Evolutionary conservation across 1,284 basidiomycete genomes (phyloP), one percentile per base, ranked within the genome.

Genomic region (Naganishia albida): DNA sequence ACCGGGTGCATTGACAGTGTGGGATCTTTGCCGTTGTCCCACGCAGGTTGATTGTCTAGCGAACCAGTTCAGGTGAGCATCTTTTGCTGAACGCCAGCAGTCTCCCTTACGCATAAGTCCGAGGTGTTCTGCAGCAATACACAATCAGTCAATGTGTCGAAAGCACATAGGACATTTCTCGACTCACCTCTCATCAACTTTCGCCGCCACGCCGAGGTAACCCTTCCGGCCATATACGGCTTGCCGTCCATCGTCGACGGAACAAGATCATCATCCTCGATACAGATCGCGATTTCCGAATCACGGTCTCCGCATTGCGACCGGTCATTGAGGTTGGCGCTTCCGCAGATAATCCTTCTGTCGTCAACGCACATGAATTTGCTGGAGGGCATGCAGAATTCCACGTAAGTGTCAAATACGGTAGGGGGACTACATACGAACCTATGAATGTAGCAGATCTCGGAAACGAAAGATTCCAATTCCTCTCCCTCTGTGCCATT

Each of bases 311-410:
- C 93, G 84, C 88, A 71, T 48, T 75, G 73, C 67, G 65, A 72
- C 52, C 76, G 69, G 67, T 77, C 91, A 72, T 96, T 96, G 71
- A 95, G 80, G 75, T 96, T 80, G 42, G 78, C 75, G 64, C 73
- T 75, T 18, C 78, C 79, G 60, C 75, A 75, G 71, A 96, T 90
- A 43, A 94, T 90, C 42, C 87, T 83, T 20, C 86, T 83, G 75
- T 96, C 93, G 73, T 97, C 93, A 25, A 95, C 90, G 67, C 96
- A 91, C 92, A 96, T 93, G 26, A 95, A 70, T 73, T 82, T 81
- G 63, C 80, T 80, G 67, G 78, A 77, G 76, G 55, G 23, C 34
- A 10, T 6, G 38, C 30, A 2, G 16, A 7, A 51, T n/a, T n/a
- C n/a, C n/a, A 20, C 16, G 15, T 59, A 28, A 44, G 49, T 68